These are phyloP conservation scores for Zygosaccharomyces kombuchaensis DNA, from an alignment of 805 yeast species.

Conservation along the genomic window DNA sequence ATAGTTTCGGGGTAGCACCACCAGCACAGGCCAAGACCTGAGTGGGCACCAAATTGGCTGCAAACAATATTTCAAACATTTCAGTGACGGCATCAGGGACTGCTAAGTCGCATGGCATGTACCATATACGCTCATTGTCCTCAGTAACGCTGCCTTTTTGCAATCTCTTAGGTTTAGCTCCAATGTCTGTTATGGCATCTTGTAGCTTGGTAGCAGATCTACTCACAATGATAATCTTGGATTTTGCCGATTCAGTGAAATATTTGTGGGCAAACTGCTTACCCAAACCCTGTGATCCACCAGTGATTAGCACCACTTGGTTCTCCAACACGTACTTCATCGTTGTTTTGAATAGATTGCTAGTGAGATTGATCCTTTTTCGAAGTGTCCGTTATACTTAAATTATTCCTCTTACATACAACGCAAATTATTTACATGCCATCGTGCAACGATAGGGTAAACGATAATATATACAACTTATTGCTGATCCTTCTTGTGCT, in stretches of 20 bases:
- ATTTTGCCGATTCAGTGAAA: slow-evolving; percentile 42
- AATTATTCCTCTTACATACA: neutral
- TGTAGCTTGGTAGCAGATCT: slow-evolving; percentile 61
- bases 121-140: slow-evolving; percentile 37
- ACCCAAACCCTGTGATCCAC: slow-evolving; percentile 95
- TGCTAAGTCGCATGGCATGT: slow-evolving; percentile 63
- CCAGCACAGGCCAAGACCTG: slow-evolving; percentile 86
- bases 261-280: slow-evolving; percentile 64
- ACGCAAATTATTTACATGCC: slow-evolving; percentile 3
- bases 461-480: neutral
- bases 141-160: neutral
- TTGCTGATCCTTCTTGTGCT: slow-evolving; percentile 24
- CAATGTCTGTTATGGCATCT: slow-evolving; percentile 45
- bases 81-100: slow-evolving; percentile 45
- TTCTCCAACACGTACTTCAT: slow-evolving; percentile 38
- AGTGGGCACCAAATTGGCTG: slow-evolving; percentile 51
- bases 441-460: neutral
- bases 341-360: neutral
- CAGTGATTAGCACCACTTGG: slow-evolving; percentile 70
- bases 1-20: slow-evolving; percentile 71
- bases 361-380: neutral
- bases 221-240: slow-evolving; percentile 71
- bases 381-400: neutral
- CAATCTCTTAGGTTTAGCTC: slow-evolving; percentile 1
- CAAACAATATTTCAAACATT: slow-evolving; percentile 20